These are phyloP conservation scores for Daedaleopsis sinensis DNA, from an alignment of 768 basidiomycete genomes.

Conservation along the genomic window DNA sequence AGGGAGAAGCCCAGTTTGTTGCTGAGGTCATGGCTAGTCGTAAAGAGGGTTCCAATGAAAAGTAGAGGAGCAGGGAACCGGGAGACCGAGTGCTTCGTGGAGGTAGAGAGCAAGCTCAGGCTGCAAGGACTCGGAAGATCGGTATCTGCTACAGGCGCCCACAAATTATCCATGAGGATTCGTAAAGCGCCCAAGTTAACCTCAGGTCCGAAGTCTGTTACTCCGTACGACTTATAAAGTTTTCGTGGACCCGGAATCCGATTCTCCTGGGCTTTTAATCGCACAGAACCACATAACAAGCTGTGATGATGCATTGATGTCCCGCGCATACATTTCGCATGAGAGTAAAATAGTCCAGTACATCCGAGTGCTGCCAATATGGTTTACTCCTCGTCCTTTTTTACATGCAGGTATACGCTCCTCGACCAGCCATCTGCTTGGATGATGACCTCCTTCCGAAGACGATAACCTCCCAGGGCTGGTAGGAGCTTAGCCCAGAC, in stretches of 20 bases:
- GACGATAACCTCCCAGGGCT: slow-evolving; percentile 45
- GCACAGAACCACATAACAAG: too few relatives aligned
- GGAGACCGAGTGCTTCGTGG: not conserved
- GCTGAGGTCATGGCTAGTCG: slow-evolving; percentile 34
- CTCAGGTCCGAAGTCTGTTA: too few relatives aligned
- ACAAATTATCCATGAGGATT: too few relatives aligned
- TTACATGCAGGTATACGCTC: not conserved
- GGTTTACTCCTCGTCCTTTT: not conserved
- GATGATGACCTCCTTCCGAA: slow-evolving; percentile 38
- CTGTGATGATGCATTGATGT: too few relatives aligned
- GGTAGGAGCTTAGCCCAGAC: slow-evolving; percentile 50
- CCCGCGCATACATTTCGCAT: too few relatives aligned
- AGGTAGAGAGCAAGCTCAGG: slow-evolving; percentile 1
- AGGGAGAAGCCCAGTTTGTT: slow-evolving; percentile 71
- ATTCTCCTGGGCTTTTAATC: too few relatives aligned
- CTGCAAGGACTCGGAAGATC: too few relatives aligned
- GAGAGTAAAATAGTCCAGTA: too few relatives aligned
- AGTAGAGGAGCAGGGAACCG: not conserved
- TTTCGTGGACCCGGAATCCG: too few relatives aligned
- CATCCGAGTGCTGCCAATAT: too few relatives aligned
- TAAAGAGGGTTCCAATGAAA: not conserved
- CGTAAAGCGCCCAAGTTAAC: not conserved
- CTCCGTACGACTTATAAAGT: too few relatives aligned
- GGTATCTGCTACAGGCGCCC: too few relatives aligned
- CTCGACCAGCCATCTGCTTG: not conserved